Base-by-base conservation (phyloP, 306 rosid genomes). In the Cercis canadensis region DNA sequence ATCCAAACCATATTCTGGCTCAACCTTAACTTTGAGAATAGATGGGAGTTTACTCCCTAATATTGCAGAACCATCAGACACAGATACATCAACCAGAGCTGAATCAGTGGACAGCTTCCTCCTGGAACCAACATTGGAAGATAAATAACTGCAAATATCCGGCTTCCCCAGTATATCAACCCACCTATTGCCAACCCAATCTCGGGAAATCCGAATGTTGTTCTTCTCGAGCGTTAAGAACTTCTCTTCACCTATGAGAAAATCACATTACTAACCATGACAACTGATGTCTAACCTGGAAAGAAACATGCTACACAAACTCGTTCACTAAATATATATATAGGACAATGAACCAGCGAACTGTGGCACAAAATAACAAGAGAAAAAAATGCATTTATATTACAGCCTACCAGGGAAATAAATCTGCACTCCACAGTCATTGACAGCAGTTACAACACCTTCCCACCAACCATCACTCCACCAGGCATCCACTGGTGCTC, bases 381-480 rank as follows among this genome's bases (percentile, higher is more conserved):
- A n/a, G n/a, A n/a, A 43, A n/a, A 24, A 58, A 34, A 50, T 16
- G 0, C 63, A 58, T 11, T 1, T 11, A 12, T 16, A 59, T 50
- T 33, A 21, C 6, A 80, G 68, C 87, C 53, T 85, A 91, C 97
- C 92, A 43, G 92, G 90, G 56, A 34, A 72, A 84, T 83, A 91
- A 75, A 91, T 79, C 72, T 83, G 96, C 71, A 82, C 72, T 74
- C 82, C 87, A 50, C 80, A 54, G 34, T 29, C 43, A 62, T 78
- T 61, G 19, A 85, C 70, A 57, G 88, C 85, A 57, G 84, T 72
- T 63, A 91, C 34, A 52, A 91, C 83, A 59, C 96, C 89, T 81
- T 91, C 97, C 97, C 97, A 91, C 97, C 97, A 91, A 66, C 96
- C 92, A 52, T 88, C 96, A 63, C 87, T 33, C 85, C 90, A 88